A percentile compares a stretch with the other conserved stretches of the same genome.
Conservation (phyloP, 116 monocot species). For the Dioscorea cayenensis region DNA sequence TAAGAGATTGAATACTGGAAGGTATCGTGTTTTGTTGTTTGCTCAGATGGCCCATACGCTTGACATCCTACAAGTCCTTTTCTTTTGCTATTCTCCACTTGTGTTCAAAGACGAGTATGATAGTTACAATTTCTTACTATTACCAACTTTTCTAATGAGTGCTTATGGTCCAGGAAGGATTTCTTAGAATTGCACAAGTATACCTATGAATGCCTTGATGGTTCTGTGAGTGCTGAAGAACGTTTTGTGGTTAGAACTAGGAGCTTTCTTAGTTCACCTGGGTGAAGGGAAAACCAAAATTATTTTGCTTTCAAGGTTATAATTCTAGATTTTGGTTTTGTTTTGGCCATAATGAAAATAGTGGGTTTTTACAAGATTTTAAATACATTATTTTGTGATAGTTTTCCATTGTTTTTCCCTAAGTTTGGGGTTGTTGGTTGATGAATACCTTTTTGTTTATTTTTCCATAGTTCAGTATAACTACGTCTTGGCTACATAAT, state of each 20-base stretch:
- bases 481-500: too few species aligned
- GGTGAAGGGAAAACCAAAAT: too few species aligned
- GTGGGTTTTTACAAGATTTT: too few species aligned
- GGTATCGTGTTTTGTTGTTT: conserved; percentile 85
- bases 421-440: too few species aligned
- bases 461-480: too few species aligned
- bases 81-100: background rate
- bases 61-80: conserved; percentile 82
- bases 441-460: too few species aligned
- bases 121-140: background rate
- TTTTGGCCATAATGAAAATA: too few species aligned
- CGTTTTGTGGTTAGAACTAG: conserved; percentile 19
- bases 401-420: too few species aligned
- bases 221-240: conserved; percentile 95
- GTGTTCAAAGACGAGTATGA: background rate
- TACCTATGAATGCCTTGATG: conserved; percentile 94
- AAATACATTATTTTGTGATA: too few species aligned
- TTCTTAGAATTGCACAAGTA: conserved; percentile 83
- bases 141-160: background rate
- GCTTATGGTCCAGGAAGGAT: conserved; percentile 39
- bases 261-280: too few species aligned
- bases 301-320: too few species aligned
- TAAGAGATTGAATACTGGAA: conserved; percentile 46
- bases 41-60: conserved; percentile 98
- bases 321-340: too few species aligned